Base-by-base conservation (phyloP, 2,329 filamentous ascomycete species). In the Cytospora chrysosperma region DNA sequence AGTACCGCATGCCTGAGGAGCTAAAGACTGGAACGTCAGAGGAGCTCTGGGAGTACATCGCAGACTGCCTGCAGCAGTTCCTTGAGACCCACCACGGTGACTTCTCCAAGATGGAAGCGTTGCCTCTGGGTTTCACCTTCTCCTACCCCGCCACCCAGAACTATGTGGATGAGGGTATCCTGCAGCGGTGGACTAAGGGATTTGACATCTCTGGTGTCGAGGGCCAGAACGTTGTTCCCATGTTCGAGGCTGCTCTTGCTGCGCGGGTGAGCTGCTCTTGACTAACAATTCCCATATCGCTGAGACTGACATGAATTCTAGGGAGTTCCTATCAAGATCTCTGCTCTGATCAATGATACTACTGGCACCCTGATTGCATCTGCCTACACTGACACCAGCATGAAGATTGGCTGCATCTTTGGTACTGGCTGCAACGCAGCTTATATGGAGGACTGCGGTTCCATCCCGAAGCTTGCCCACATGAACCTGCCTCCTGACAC, bases 371-470 rank as follows among this genome's bases (percentile, higher is more conserved):
- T 99, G 72, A 96, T 99, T 72, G 95, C 95, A 66, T 98, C 94
- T 28, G 90, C 92, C 32, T 99, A 99, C 79, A 98, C 94, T n/a
- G 93, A 99, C 74, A 81, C 88, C 53, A 87, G 88, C 70, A 96
- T 97, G 86, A 93, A 88, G 79, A 95, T 98, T 72, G 95, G 95
- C 62, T 97, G 94, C 78, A 99, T 99, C 74, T 99, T 99, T 72
- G 95, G 95, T 71, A 99, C 95, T 15, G 95, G 95, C 65, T 97
- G 95, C 80, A 99, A 99, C 73, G 95, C 94, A 49, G 95, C 95
- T 47, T 99, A 99, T 81, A 96, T 99, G 90, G 95, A 99, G 78
- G 79, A 96, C 72, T 91, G 87, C 68, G 93, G 92, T 68, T 91
- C 89, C 15, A 92, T 99, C 68, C 94, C 93, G 68, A 99, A 99